Conservation (phyloP, 2,329 filamentous ascomycete genomes). For the Verticillium isaacii region DNA sequence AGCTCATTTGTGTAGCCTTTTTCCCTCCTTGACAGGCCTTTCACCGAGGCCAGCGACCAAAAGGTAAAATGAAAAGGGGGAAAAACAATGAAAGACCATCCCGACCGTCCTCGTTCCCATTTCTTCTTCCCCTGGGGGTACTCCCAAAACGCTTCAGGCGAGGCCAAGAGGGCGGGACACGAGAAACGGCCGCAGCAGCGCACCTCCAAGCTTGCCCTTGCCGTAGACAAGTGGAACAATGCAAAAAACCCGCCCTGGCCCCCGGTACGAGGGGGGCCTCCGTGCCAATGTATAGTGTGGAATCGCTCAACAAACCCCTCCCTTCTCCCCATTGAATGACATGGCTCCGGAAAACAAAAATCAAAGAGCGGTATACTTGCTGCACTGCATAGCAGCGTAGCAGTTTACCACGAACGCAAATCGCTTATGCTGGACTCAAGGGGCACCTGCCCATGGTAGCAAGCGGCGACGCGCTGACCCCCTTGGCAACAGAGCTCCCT, state of each 20-base stretch:
- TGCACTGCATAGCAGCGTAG: not conserved
- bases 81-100: not conserved
- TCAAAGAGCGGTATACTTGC: not conserved
- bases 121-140: too few species aligned
- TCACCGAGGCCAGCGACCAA: not conserved
- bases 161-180: not conserved
- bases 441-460: conserved; percentile 12
- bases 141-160: too few species aligned
- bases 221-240: not conserved
- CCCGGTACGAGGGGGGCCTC: not conserved
- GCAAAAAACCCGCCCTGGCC: not conserved
- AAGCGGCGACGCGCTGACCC: conserved; percentile 3
- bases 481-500: conserved; percentile 1
- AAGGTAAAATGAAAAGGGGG: not conserved
- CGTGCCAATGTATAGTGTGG: not conserved
- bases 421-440: conserved; percentile 1
- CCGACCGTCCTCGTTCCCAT: not conserved
- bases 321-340: not conserved
- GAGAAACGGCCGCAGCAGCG: not conserved
- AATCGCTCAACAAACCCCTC: not conserved
- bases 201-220: not conserved
- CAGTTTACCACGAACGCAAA: not conserved
- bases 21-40: not conserved
- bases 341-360: not conserved
- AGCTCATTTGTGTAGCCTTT: conserved; percentile 2